Base-by-base conservation (phyloP, 768 basidiomycete species). In the Clitopilus passeckerianus region DNA sequence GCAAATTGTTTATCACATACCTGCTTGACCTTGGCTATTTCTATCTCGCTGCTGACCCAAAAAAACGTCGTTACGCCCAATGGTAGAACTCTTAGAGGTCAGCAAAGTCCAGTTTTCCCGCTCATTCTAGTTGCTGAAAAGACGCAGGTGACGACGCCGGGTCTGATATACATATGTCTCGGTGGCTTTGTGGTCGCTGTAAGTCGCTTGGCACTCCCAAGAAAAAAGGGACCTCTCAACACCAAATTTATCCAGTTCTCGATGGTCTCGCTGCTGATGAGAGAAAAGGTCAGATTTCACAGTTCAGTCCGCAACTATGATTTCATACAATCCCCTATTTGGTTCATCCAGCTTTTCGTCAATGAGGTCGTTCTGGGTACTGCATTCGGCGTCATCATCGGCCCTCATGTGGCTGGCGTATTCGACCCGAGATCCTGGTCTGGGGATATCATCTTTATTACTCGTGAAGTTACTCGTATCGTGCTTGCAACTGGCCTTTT, bases 281-380 rank as follows among this genome's bases (percentile, higher is more conserved):
- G 91, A 72, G 92, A 97, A 72, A 87, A 77, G 76, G 91, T 89
- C 16, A 50, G 52, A 9, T 71, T 66, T 5, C 22, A 16, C 34
- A 58, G 22, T n/a, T 12, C 52, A 16, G 0, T 22, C 43, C 7
- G 12, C 18, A 22, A 18, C 16, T 34, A 35, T 44, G 50, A 2
- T 4, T 20, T 27, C 54, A 30, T 10, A 57, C 14, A 16, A 46
- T 41, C 53, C 27, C 55, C 44, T 54, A 44, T n/a, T 10, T 6
- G 18, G 37, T 16, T 23, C 15, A 18, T 50, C 10, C 55, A 92
- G 84, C 67, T 96, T 5, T 97, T 89, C 67, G 84, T 97, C 63
- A 97, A 94, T 65, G 96, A 99, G 77, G 95, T 96, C 34, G 87
- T 95, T 30, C 86, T 97, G 23, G 95, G 93, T 1, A 95, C 94